Evolutionary conservation across 805 yeast genomes (phyloP).

Genomic region (Pichia kluyveri): DNA sequence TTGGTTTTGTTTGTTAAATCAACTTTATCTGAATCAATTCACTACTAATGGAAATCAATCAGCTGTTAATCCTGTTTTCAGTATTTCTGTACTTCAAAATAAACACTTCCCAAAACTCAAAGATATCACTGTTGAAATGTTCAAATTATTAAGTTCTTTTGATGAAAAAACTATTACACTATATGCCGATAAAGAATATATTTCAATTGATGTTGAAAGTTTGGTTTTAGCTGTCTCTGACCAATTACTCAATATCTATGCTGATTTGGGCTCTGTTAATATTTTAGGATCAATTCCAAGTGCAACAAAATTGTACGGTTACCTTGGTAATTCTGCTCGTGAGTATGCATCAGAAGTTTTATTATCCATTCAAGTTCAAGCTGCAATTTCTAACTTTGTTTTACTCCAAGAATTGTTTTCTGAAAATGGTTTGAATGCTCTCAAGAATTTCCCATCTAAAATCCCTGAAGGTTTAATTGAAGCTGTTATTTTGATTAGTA

Average conservation of each 20-base stretch:
- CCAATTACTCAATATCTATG: constrained; percentile 33
- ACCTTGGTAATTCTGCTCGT: constrained; percentile 19
- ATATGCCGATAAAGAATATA: constrained; percentile 15
- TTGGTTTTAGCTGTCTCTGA: constrained; percentile 17
- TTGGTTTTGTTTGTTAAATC: constrained; percentile 16
- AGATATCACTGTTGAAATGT: constrained; percentile 18
- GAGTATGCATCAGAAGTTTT: constrained; percentile 20
- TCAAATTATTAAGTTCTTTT: constrained; percentile 16
- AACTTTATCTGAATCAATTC: constrained; percentile 16
- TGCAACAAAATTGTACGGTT: constrained; percentile 33
- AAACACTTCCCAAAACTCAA: constrained; percentile 35
- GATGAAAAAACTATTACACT: constrained; percentile 12
- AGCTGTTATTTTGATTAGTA: constrained; percentile 36
- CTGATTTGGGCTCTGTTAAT: constrained; percentile 32
- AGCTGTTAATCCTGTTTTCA: constrained; percentile 31
- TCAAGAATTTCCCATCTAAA: constrained; percentile 16
- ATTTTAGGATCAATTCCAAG: constrained; percentile 23
- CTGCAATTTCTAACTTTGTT: constrained; percentile 32
- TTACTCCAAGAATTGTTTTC: constrained; percentile 29
- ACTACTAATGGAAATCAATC: constrained; percentile 19
- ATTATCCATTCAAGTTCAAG: constrained; percentile 28
- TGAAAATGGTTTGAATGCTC: constrained; percentile 15
- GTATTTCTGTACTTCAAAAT: constrained; percentile 41
- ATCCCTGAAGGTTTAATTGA: constrained; percentile 34
- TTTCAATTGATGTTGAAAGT: constrained; percentile 19